A percentile compares a stretch with the other conserved stretches of the same genome.
Conservation (phyloP, 768 basidiomycete genomes). For the Suillus plorans region DNA sequence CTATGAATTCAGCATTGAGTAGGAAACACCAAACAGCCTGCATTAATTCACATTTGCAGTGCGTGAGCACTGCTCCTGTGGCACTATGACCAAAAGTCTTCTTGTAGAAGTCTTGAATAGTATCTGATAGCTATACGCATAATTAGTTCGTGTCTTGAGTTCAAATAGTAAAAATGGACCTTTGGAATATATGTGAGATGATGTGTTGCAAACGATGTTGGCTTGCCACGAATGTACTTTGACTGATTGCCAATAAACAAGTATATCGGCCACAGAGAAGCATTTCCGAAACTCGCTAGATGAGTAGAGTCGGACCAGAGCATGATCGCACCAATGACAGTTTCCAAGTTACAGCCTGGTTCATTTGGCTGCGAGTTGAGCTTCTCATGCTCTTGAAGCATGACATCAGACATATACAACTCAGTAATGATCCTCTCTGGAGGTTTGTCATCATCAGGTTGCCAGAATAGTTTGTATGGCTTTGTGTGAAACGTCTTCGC, state of each 20-base stretch:
- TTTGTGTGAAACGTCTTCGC: no score
- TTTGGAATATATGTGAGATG: slow-evolving; percentile 23
- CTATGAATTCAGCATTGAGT: slow-evolving; percentile 22
- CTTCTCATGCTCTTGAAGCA: slow-evolving; percentile 4
- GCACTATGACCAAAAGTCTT: neutral
- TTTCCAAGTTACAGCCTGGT: slow-evolving; percentile 17
- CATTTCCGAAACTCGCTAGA: slow-evolving; percentile 13
- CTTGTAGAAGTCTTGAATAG: slow-evolving; percentile 12
- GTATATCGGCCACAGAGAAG: slow-evolving; percentile 18
- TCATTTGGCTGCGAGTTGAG: slow-evolving; percentile 1
- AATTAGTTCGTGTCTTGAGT: no score
- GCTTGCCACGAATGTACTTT: slow-evolving; percentile 10
- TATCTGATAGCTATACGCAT: slow-evolving; percentile 21
- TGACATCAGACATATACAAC: neutral
- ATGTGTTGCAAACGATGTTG: slow-evolving; percentile 14
- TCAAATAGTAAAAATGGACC: slow-evolving; percentile 5
- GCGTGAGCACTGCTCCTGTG: slow-evolving; percentile 8
- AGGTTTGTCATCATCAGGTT: no score
- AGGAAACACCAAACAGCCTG: slow-evolving; percentile 19
- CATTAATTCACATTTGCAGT: no score
- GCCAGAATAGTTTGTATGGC: no score
- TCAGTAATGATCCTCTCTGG: neutral
- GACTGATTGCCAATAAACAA: slow-evolving; percentile 11
- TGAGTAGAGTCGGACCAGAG: slow-evolving; percentile 26
- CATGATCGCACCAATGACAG: slow-evolving; percentile 18